Base-by-base conservation (phyloP, 345 rosid species). In the Rhodamnia argentea region DNA sequence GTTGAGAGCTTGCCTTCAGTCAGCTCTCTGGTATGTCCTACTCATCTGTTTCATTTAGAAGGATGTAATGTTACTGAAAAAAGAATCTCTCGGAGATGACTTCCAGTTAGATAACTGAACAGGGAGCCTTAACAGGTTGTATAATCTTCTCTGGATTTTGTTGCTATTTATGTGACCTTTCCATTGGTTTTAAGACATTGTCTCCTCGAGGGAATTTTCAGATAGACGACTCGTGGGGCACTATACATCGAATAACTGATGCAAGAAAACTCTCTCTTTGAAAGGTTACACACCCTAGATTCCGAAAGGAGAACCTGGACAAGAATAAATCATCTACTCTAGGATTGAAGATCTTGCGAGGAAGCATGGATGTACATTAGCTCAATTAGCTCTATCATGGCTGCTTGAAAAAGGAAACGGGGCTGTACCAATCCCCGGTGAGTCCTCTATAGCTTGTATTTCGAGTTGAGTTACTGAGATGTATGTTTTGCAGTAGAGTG, bases 321-420 rank as follows among this genome's bases (percentile, higher is more conserved):
- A 90, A 85, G 86, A 93, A 93, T 90, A 93, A 88, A 84, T 12
- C 51, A 87, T 91, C 29, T 93, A 91, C 64, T 23, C 16, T n/a
- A 85, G 90, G 55, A 18, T 91, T 6, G 92, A 86, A 82, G 89
- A 83, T 55, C 90, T 89, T 42, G 89, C 91, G 3, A 85, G 87
- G 88, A 92, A 90, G 89, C 89, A 85, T 75, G 86, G 86, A 52
- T 92, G 95, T 82, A 51, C 92, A 74, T 88, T 92, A 27, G 88
- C 91, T 75, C 94, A 92, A 87, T 87, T 90, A 22, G 92, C 93
- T 29, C 87, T 93, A 22, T 92, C 95, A 18, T 92, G 95, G 95
- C 42, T 93, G 88, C 91, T 93, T 24, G 85, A 87, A 22, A 92
- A 92, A 82, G 92, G 92, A 52, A 89, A 91, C 50, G 87, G 86